These are phyloP conservation scores for Diaporthe caulivora DNA, from an alignment of 2,329 filamentous ascomycete genomes.

Conservation along the genomic window DNA sequence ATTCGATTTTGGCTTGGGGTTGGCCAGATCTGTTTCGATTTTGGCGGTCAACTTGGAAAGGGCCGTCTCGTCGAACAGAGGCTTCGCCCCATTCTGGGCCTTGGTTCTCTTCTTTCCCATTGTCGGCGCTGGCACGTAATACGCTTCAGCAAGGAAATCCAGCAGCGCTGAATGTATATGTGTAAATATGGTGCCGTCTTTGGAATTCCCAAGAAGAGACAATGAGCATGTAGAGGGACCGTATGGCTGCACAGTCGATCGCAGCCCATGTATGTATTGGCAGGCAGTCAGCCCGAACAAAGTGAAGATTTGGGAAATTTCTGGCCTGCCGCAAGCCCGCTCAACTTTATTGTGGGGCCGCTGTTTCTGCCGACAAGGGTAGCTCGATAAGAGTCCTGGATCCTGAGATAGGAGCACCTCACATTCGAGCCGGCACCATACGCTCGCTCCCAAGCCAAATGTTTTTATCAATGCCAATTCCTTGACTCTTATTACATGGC, in stretches of 20 bases:
- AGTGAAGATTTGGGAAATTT: constrained; percentile 39
- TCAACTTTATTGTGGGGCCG: constrained; percentile 41
- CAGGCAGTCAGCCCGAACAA: background rate
- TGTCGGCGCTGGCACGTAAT: background rate
- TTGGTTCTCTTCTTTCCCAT: constrained; percentile 52
- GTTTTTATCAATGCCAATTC: background rate
- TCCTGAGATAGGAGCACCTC: constrained; percentile 21
- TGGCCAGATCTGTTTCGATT: constrained; percentile 66
- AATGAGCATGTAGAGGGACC: background rate
- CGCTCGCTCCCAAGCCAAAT: background rate
- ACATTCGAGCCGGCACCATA: background rate
- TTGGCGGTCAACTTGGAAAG: constrained; percentile 67
- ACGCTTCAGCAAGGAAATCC: background rate
- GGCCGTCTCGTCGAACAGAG: constrained; percentile 62
- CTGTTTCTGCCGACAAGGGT: constrained; percentile 15
- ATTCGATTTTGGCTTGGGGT: constrained; percentile 49
- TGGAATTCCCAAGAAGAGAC: background rate
- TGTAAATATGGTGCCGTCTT: background rate
- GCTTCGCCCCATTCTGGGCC: constrained; percentile 45
- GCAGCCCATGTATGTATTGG: background rate
- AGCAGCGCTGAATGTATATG: background rate
- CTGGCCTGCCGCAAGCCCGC: constrained; percentile 32
- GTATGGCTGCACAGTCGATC: constrained; percentile 8
- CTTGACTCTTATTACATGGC: background rate
- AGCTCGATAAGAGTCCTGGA: constrained; percentile 20